Percentiles rank a stretch among this genome's conserved stretches.
phyloP scores from a whole-genome alignment of 495 filamentous ascomycete genomes.

The Podospora anserina region DNA sequence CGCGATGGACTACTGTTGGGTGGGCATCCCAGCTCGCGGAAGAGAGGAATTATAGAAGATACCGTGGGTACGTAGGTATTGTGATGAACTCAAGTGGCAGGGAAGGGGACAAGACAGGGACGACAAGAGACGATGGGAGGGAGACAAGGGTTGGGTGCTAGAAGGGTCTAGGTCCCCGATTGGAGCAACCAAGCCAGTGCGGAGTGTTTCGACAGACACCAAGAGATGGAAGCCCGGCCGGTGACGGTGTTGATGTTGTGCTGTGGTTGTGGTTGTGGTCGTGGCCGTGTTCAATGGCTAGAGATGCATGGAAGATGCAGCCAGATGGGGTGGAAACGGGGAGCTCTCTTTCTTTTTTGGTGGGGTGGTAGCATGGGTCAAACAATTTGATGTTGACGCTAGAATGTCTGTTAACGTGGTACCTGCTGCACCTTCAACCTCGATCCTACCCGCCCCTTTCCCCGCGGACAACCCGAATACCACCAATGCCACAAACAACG shows the following conservation, averaged over 20 bases:
- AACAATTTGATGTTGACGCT: conserved; percentile 24
- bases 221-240: conserved; percentile 5
- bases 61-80: too few species aligned
- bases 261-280: conserved; percentile 4
- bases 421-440: conserved; percentile 15
- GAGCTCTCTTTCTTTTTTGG: conserved; percentile 12
- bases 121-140: background rate
- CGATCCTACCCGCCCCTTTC: conserved; percentile 15
- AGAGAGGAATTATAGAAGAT: conserved; percentile 4
- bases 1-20: background rate
- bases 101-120: conserved; percentile 9
- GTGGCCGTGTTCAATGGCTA: background rate
- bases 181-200: background rate
- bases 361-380: conserved; percentile 28
- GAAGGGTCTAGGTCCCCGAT: too few species aligned
- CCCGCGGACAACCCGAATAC: conserved; percentile 9
- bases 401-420: conserved; percentile 25
- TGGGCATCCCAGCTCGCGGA: background rate
- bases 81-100: background rate
- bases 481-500: background rate
- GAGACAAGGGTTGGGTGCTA: background rate
- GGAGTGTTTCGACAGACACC: background rate
- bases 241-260: conserved; percentile 22
- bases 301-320: background rate
- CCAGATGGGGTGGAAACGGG: background rate